A percentile compares a stretch with the other conserved stretches of the same genome.
Conservation (phyloP, 139 green algal genomes). For the Ettlia oleoabundans region DNA sequence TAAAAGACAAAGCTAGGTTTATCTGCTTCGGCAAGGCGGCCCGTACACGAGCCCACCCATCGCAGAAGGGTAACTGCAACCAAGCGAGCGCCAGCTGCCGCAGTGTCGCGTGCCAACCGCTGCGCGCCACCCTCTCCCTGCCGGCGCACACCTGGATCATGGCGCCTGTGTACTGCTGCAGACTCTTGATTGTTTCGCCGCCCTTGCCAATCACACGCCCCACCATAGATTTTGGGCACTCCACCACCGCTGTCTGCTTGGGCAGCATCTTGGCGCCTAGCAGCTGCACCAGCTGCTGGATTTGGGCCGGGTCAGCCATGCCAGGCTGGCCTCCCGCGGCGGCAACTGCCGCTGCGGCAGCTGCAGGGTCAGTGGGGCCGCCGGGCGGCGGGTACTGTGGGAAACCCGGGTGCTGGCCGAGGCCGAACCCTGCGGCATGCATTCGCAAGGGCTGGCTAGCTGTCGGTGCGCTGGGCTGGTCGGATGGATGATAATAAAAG, state of each 20-base stretch:
- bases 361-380: neutral
- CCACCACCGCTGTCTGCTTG: constrained; percentile 65
- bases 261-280: constrained; percentile 41
- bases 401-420: constrained; percentile 13
- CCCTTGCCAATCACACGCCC: constrained; percentile 94
- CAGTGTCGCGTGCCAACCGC: no score
- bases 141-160: constrained; percentile 77
- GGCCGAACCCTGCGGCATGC: constrained; percentile 13
- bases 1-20: no score
- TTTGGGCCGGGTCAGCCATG: constrained; percentile 35
- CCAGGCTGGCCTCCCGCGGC: neutral
- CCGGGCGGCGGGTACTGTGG: neutral
- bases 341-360: neutral
- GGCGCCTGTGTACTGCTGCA: constrained; percentile 84
- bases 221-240: constrained; percentile 90
- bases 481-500: neutral
- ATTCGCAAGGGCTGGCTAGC: constrained; percentile 6
- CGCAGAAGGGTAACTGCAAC: no score
- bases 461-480: neutral
- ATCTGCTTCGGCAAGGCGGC: no score
- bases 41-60: no score
- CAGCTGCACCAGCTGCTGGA: constrained; percentile 47
- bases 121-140: neutral
- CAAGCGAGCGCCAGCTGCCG: no score
- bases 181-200: constrained; percentile 93